Evolutionary conservation across 2,329 filamentous ascomycete species (phyloP).

Genomic region (Fusarium keratoplasticum): DNA sequence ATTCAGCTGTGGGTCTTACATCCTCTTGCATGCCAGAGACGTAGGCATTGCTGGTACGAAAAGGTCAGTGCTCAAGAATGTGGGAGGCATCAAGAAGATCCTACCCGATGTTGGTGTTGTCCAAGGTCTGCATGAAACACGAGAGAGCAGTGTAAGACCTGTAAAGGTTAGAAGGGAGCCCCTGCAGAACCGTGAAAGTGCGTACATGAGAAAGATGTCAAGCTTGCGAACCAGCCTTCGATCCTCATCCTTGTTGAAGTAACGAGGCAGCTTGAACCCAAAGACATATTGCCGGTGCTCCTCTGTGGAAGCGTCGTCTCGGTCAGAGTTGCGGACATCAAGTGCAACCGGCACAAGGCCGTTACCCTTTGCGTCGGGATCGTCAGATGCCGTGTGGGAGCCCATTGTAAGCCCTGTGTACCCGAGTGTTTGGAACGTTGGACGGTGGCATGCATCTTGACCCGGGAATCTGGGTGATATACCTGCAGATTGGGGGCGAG

Average conservation of each 20-base stretch:
- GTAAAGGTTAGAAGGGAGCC: background rate
- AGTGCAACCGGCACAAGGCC: background rate
- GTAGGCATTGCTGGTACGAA: slow-evolving; percentile 16
- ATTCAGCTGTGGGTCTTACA: background rate
- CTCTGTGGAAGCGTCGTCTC: background rate
- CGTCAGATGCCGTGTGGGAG: background rate
- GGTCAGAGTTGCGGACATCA: background rate
- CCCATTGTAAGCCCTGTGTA: background rate
- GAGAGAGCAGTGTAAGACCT: slow-evolving; percentile 20
- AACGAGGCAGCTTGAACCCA: slow-evolving; percentile 7
- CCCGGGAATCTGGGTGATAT: slow-evolving; percentile 13
- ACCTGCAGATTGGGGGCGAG: background rate
- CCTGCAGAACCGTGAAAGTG: no score
- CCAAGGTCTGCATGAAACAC: slow-evolving; percentile 23
- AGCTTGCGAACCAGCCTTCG: slow-evolving; percentile 16
- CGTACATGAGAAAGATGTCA: slow-evolving; percentile 17
- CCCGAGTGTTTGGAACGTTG: background rate
- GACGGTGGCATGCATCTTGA: background rate
- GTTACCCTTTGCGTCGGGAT: background rate
- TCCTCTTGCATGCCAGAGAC: slow-evolving; percentile 30
- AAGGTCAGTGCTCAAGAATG: background rate
- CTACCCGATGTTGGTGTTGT: slow-evolving; percentile 23
- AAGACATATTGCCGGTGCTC: slow-evolving; percentile 1
- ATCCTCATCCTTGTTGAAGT: slow-evolving; percentile 22
- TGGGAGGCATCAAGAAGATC: background rate